A percentile compares a stretch with the other conserved stretches of the same genome.
phyloP scores from a whole-genome alignment of 495 filamentous ascomycete species.

The Xylaria scruposa region DNA sequence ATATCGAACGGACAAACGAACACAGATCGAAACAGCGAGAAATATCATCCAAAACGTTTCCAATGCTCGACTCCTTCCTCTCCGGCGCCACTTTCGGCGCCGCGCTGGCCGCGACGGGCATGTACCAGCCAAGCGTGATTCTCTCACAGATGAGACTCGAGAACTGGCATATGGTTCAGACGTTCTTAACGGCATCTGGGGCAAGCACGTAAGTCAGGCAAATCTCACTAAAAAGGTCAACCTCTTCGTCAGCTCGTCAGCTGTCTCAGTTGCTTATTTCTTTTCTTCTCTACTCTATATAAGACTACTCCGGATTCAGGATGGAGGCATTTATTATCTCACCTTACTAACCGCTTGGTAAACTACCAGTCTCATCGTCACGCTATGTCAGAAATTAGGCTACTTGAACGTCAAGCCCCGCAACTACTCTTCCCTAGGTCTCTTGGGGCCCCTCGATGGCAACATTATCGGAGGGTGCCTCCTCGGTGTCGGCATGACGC shows the following conservation, averaged over 20 bases:
- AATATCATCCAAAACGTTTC: not conserved
- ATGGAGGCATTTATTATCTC: not conserved
- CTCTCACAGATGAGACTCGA: slow-evolving; percentile 58
- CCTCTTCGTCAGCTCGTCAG: not conserved
- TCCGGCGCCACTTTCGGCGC: slow-evolving; percentile 61
- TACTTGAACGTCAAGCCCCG: slow-evolving; percentile 45
- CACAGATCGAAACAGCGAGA: slow-evolving; percentile 25
- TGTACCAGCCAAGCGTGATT: slow-evolving; percentile 61
- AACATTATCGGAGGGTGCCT: slow-evolving; percentile 63
- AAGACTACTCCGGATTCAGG: not conserved
- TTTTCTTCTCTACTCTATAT: not conserved
- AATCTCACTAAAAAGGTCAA: not conserved
- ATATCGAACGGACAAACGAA: slow-evolving; percentile 4
- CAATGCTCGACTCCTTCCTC: slow-evolving; percentile 34
- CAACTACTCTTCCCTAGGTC: slow-evolving; percentile 43
- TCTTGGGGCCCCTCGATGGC: slow-evolving; percentile 55
- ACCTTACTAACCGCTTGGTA: not conserved
- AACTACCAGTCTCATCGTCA: slow-evolving; percentile 38
- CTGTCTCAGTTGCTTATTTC: not conserved
- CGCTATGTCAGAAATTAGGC: slow-evolving; percentile 39
- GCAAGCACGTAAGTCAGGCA: slow-evolving; percentile 57
- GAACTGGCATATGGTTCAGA: slow-evolving; percentile 65
- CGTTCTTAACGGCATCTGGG: slow-evolving; percentile 61
- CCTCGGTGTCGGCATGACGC: slow-evolving; percentile 60
- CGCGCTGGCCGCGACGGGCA: slow-evolving; percentile 58